Conservation (phyloP, 345 rosid species). For the Litchi chinensis region DNA sequence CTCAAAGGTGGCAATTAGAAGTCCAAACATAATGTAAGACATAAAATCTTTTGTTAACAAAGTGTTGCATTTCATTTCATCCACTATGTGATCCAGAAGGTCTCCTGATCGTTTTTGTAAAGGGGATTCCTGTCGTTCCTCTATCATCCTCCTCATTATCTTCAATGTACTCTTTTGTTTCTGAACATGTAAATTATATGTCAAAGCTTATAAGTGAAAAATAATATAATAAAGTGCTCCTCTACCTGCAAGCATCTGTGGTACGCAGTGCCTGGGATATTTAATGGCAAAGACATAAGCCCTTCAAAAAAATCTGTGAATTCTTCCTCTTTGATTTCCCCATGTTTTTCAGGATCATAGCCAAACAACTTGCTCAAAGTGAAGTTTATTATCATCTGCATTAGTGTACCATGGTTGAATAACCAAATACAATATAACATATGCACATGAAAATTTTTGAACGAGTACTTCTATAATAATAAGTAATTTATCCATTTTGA, state of each 20-base stretch:
- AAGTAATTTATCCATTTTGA: too few species aligned
- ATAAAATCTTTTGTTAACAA: conserved; percentile 17
- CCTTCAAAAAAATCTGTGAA: conserved; percentile 26
- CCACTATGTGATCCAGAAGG: conserved; percentile 23
- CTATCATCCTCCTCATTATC: conserved; percentile 17
- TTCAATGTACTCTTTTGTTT: conserved; percentile 24
- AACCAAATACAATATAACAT: background rate
- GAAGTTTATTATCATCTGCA: conserved; percentile 32
- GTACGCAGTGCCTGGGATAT: conserved; percentile 32
- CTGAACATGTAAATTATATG: conserved; percentile 1
- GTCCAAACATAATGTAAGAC: conserved; percentile 20
- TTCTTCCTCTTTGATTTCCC: conserved; percentile 20
- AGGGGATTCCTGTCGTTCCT: conserved; percentile 11
- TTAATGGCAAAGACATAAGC: conserved; percentile 34
- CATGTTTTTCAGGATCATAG: conserved; percentile 22
- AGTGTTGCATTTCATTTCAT: conserved; percentile 7
- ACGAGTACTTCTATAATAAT: too few species aligned
- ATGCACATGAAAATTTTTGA: too few species aligned
- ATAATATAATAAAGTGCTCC: too few species aligned
- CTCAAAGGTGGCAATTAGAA: conserved; percentile 31
- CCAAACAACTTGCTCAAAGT: conserved; percentile 23
- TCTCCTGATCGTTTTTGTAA: conserved; percentile 19
- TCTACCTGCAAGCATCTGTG: conserved; percentile 30
- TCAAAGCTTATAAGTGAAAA: too few species aligned
- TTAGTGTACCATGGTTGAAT: background rate